These are phyloP conservation scores for Alternaria sp. DNA, from an alignment of 2,329 filamentous ascomycete genomes.

Conservation along the genomic window DNA sequence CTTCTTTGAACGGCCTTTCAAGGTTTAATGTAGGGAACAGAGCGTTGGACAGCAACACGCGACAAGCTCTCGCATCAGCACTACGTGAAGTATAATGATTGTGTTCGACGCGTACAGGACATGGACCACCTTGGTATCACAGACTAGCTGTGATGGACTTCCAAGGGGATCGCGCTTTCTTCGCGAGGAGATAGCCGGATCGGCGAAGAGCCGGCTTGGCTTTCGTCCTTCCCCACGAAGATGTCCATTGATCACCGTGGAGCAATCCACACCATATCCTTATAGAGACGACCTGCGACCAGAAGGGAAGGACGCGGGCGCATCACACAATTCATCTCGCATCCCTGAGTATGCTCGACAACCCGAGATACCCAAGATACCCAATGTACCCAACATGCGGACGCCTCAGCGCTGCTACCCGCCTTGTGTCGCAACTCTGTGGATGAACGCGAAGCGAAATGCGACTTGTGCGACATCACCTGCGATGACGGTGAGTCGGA, in stretches of 20 bases:
- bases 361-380: not conserved
- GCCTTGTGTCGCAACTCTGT: constrained; percentile 15
- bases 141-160: not conserved
- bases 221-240: not conserved
- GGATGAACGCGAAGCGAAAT: constrained; percentile 11
- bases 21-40: not conserved
- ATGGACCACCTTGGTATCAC: not conserved
- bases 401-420: constrained; percentile 3
- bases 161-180: not conserved
- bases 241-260: constrained; percentile 2
- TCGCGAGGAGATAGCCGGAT: not conserved
- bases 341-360: constrained; percentile 3
- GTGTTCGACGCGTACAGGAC: not conserved
- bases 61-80: not conserved
- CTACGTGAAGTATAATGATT: not conserved
- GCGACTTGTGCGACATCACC: constrained; percentile 18
- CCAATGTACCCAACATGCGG: constrained; percentile 2
- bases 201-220: not conserved
- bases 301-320: not conserved
- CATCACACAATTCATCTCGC: constrained; percentile 2
- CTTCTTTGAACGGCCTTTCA: not conserved
- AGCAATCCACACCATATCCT: constrained; percentile 2
- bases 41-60: not conserved
- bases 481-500: constrained; percentile 9
- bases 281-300: not conserved